These are phyloP conservation scores for Dioscorea alata DNA, from an alignment of 106 monocot genomes.

Conservation along the genomic window DNA sequence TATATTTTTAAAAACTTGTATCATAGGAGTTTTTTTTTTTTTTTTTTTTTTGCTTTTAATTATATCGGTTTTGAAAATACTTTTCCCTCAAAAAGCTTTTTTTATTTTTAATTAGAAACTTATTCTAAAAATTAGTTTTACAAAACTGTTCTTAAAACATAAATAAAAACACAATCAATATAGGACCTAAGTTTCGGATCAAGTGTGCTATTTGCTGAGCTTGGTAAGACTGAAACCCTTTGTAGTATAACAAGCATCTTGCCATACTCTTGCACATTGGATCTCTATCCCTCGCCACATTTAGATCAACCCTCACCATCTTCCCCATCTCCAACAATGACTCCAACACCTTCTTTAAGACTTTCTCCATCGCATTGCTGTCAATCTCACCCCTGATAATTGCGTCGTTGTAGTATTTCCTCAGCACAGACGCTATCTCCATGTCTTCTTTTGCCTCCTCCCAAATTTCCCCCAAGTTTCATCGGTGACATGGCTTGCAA, in stretches of 20 bases:
- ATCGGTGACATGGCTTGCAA: slow-evolving; percentile 13
- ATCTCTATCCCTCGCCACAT: slow-evolving; percentile 47
- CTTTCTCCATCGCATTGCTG: slow-evolving; percentile 12
- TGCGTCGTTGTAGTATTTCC: slow-evolving; percentile 30
- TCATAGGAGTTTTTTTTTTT: too few species aligned
- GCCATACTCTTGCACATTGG: slow-evolving; percentile 39
- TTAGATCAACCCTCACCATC: slow-evolving; percentile 36
- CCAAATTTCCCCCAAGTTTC: slow-evolving; percentile 36
- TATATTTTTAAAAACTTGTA: too few species aligned
- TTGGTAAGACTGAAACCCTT: slow-evolving; percentile 51
- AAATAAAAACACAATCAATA: too few species aligned
- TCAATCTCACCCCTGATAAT: slow-evolving; percentile 31
- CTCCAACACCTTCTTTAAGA: slow-evolving; percentile 21
- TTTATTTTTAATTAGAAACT: too few species aligned
- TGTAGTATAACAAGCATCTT: slow-evolving; percentile 55
- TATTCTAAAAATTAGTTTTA: too few species aligned
- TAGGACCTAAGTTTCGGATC: too few species aligned
- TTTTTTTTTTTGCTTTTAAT: too few species aligned
- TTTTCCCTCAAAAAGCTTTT: too few species aligned
- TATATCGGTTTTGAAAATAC: too few species aligned
- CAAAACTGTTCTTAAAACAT: too few species aligned
- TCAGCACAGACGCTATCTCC: slow-evolving; percentile 46
- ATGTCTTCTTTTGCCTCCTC: slow-evolving; percentile 50
- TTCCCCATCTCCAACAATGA: slow-evolving; percentile 10
- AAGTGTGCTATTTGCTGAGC: slow-evolving; percentile 47